Conservation (phyloP, 1,284 basidiomycete species). For the Sporisorium graminicola region DNA sequence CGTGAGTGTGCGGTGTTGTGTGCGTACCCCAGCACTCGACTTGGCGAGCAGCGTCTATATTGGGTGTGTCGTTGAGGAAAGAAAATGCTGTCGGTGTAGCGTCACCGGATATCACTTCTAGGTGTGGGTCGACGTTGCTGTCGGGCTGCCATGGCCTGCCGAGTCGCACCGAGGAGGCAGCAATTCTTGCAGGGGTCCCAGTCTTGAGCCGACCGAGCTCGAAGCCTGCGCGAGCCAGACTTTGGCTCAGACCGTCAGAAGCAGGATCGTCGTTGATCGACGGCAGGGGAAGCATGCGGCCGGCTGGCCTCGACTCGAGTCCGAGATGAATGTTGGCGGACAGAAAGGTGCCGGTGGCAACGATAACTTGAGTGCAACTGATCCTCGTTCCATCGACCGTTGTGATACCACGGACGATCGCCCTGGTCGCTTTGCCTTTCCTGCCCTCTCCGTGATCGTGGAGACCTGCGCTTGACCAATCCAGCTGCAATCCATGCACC, state of each 20-base stretch:
- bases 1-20: slow-evolving; percentile 81
- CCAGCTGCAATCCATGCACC: slow-evolving; percentile 83
- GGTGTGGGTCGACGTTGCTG: slow-evolving; percentile 19
- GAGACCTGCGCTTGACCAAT: slow-evolving; percentile 68
- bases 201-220: slow-evolving; percentile 86
- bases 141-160: slow-evolving; percentile 39
- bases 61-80: slow-evolving; percentile 47
- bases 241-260: slow-evolving; percentile 78
- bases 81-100: slow-evolving; percentile 48
- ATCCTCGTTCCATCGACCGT: slow-evolving; percentile 83
- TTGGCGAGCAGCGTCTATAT: slow-evolving; percentile 75
- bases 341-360: slow-evolving; percentile 91
- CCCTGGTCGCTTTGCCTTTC: slow-evolving; percentile 70
- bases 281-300: slow-evolving; percentile 81
- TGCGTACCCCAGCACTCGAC: slow-evolving; percentile 80
- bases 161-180: slow-evolving; percentile 79
- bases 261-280: slow-evolving; percentile 71
- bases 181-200: slow-evolving; percentile 86
- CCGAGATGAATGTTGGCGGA: slow-evolving; percentile 90
- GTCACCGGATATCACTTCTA: slow-evolving; percentile 49
- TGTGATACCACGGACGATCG: slow-evolving; percentile 78
- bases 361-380: slow-evolving; percentile 81
- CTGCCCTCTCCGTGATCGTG: background rate
- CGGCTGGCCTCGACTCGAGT: slow-evolving; percentile 82
- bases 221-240: slow-evolving; percentile 81